These are phyloP conservation scores for Colletotrichum sp. DNA, from an alignment of 2,329 filamentous ascomycete genomes.

Conservation along the genomic window DNA sequence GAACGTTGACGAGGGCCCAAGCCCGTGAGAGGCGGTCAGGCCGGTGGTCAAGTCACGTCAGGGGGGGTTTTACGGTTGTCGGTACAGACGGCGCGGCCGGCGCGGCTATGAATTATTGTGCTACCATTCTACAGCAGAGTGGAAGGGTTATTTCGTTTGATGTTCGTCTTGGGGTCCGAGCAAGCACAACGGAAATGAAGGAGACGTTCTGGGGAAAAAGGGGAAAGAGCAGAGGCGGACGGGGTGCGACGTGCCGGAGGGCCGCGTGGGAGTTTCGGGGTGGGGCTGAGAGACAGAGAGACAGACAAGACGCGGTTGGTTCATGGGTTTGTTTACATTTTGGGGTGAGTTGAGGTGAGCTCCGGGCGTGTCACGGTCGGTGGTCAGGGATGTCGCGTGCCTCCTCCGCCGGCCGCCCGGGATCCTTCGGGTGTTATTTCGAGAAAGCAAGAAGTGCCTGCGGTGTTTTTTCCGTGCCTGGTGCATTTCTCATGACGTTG, in stretches of 20 bases:
- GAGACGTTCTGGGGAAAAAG: neutral
- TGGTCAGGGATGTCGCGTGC: neutral
- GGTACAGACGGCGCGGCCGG: neutral
- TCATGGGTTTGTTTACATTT: slow-evolving; percentile 6
- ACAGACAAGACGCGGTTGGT: slow-evolving; percentile 4
- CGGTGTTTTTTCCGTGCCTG: neutral
- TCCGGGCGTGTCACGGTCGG: neutral
- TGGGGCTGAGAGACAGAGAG: slow-evolving; percentile 21
- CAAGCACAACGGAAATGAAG: neutral
- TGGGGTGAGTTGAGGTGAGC: neutral
- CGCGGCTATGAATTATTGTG: neutral
- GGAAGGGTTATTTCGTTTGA: neutral
- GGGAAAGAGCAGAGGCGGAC: neutral
- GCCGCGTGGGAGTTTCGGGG: slow-evolving; percentile 2
- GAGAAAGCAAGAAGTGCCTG: neutral
- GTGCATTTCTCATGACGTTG: neutral
- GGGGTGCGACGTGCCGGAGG: neutral
- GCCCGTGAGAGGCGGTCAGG: neutral
- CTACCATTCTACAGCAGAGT: too few species aligned
- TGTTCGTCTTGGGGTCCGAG: neutral
- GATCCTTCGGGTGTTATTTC: neutral
- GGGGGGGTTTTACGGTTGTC: neutral
- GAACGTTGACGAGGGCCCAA: neutral
- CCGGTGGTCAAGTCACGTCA: neutral
- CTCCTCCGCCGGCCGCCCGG: neutral